These are phyloP conservation scores for Micractinium conductrix DNA, from an alignment of 139 green algal genomes.

Conservation along the genomic window DNA sequence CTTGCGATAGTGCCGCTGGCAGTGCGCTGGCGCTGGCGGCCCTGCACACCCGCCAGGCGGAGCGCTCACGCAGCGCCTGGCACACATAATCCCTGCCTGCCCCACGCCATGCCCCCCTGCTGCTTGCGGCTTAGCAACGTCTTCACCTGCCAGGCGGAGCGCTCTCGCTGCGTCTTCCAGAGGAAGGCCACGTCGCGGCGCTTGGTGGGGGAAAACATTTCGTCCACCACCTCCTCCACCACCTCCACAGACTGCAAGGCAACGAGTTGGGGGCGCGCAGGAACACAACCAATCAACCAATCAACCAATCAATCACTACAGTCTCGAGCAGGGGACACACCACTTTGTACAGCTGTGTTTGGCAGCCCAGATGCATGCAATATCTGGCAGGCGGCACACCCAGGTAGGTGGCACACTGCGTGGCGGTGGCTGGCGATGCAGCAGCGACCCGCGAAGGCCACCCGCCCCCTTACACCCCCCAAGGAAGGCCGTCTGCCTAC, in stretches of 20 bases:
- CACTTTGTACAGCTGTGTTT: too few species aligned
- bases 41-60: background rate
- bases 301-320: too few species aligned
- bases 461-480: too few species aligned
- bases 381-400: too few species aligned
- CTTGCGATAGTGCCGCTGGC: background rate
- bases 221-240: conserved; percentile 32
- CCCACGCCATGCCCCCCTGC: background rate
- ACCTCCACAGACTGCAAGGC: conserved; percentile 8
- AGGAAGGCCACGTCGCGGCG: background rate
- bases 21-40: background rate
- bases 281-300: too few species aligned
- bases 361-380: too few species aligned
- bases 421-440: too few species aligned
- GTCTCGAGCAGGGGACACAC: too few species aligned
- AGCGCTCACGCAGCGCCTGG: background rate
- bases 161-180: conserved; percentile 28
- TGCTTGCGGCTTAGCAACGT: background rate
- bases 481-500: background rate
- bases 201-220: conserved; percentile 28
- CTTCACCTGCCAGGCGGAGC: conserved; percentile 20
- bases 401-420: too few species aligned
- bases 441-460: too few species aligned
- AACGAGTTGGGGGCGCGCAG: background rate
- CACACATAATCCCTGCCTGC: background rate